Evolutionary conservation across 23 red algal species (phyloP).

Genomic region (Gracilariopsis chorda): DNA sequence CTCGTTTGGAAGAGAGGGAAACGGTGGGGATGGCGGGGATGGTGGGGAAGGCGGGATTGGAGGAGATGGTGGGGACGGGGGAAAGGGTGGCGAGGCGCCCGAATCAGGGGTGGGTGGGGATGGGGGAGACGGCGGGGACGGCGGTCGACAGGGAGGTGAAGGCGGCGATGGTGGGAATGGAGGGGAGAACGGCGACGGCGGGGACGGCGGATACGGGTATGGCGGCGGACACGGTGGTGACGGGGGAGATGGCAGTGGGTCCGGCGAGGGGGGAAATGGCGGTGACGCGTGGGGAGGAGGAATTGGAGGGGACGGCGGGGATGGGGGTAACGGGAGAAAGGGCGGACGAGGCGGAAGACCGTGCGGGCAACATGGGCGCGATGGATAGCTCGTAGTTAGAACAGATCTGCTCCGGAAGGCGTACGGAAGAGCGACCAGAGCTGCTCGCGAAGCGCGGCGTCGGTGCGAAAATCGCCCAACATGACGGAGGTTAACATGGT

Average conservation of each 20-base stretch:
- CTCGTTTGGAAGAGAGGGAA: not conserved
- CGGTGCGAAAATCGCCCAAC: slow-evolving; percentile 54
- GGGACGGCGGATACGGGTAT: not conserved
- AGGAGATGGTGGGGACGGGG: not conserved
- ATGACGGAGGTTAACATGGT: slow-evolving; percentile 64
- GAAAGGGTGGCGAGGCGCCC: not conserved
- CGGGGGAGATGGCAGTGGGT: not conserved
- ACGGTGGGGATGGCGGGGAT: not conserved
- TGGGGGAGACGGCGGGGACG: not conserved
- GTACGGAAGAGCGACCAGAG: slow-evolving; percentile 35
- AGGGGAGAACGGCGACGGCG: not conserved
- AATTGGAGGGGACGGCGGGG: not conserved
- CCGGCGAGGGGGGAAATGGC: not conserved
- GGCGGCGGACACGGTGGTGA: not conserved
- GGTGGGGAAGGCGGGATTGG: not conserved
- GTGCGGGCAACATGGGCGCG: not conserved
- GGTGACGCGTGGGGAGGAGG: not conserved
- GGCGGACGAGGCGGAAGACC: not conserved
- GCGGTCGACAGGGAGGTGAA: not conserved
- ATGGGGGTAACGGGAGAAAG: not conserved
- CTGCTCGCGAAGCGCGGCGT: slow-evolving; percentile 61
- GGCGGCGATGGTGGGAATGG: not conserved
- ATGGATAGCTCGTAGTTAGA: not conserved
- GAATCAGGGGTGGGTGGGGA: not conserved
- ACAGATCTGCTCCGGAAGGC: not conserved